A percentile compares a stretch with the other conserved stretches of the same genome.
Conservation (phyloP, 1,284 basidiomycete species). For the Phlebopus sp. region DNA sequence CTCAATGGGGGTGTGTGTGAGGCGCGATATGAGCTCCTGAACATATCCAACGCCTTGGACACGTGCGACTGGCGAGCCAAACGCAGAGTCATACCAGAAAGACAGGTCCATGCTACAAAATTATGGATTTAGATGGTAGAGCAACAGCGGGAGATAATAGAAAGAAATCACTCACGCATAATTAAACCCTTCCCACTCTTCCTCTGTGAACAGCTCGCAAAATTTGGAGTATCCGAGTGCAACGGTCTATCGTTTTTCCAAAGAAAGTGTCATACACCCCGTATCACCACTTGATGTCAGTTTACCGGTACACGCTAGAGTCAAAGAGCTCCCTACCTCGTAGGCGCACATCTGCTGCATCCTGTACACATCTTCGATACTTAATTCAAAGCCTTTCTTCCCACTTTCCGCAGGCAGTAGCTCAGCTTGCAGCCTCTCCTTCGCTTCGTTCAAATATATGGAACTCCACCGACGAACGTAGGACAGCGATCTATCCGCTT, state of each 20-base stretch:
- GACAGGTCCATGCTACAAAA: slow-evolving; percentile 12
- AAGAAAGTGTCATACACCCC: slow-evolving; percentile 16
- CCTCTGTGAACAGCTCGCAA: slow-evolving; percentile 84
- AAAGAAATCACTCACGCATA: slow-evolving; percentile 56
- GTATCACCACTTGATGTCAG: slow-evolving; percentile 5
- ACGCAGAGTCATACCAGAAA: slow-evolving; percentile 72
- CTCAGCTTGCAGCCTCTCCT: slow-evolving; percentile 56
- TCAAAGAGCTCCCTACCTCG: slow-evolving; percentile 50
- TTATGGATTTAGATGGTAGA: background rate
- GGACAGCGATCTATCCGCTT: slow-evolving; percentile 52
- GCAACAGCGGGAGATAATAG: background rate
- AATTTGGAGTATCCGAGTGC: slow-evolving; percentile 88
- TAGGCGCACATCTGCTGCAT: slow-evolving; percentile 84
- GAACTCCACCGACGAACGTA: slow-evolving; percentile 64
- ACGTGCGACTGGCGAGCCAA: slow-evolving; percentile 72
- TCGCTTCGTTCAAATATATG: slow-evolving; percentile 70
- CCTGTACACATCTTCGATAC: slow-evolving; percentile 67
- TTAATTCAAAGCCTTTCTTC: slow-evolving; percentile 65
- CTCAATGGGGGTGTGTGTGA: slow-evolving; percentile 71
- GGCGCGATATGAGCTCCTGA: slow-evolving; percentile 76
- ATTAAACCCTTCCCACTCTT: slow-evolving; percentile 89
- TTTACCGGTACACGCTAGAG: no score
- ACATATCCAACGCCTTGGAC: slow-evolving; percentile 85
- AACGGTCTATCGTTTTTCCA: slow-evolving; percentile 58
- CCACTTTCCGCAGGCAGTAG: slow-evolving; percentile 36